phyloP scores from a whole-genome alignment of 2,329 filamentous ascomycete species.

The Epichloe amarillans region DNA sequence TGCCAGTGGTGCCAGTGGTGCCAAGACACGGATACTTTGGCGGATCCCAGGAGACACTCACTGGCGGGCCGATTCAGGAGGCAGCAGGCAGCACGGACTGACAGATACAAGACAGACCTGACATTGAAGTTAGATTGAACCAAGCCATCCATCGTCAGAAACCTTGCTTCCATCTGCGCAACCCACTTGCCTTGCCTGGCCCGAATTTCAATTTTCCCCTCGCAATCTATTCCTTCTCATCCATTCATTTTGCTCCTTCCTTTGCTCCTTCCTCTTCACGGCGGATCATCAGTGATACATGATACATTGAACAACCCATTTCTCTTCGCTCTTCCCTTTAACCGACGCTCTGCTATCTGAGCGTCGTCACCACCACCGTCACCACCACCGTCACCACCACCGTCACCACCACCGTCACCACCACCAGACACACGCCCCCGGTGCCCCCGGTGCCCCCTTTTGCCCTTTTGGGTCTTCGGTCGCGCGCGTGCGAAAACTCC shows the following conservation, averaged over 20 bases:
- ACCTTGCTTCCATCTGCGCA: background rate
- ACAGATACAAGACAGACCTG: background rate
- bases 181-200: background rate
- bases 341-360: too few species aligned
- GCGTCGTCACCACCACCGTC: background rate
- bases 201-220: background rate
- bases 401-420: background rate
- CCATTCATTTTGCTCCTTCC: background rate
- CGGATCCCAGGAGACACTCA: too few species aligned
- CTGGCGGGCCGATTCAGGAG: too few species aligned
- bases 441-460: background rate
- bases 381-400: too few species aligned
- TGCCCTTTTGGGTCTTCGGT: conserved; percentile 2
- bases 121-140: too few species aligned
- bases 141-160: background rate
- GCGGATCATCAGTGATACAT: too few species aligned
- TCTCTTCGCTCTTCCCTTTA: too few species aligned
- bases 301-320: too few species aligned
- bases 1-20: too few species aligned
- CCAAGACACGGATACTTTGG: too few species aligned
- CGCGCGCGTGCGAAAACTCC: background rate
- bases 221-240: background rate
- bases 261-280: background rate
- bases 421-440: background rate
- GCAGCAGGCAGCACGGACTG: too few species aligned